phyloP scores from a whole-genome alignment of 1,284 basidiomycete species.

The Chiua sp. region DNA sequence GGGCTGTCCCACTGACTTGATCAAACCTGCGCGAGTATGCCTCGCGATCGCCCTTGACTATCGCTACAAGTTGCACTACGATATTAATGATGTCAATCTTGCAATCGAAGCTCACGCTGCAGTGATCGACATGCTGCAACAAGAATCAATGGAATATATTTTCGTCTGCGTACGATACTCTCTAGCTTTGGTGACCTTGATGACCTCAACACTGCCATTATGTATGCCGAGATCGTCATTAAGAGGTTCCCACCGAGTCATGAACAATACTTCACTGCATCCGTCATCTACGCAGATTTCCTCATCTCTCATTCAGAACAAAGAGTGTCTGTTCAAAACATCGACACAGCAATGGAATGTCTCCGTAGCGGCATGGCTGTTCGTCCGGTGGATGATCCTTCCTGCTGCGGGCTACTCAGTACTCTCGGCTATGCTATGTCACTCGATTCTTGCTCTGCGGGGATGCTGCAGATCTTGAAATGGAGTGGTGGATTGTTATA shows the following conservation, averaged over 20 bases:
- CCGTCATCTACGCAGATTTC: constrained; percentile 14
- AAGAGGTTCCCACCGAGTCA: constrained; percentile 11
- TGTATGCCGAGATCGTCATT: constrained; percentile 13
- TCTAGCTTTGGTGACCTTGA: constrained; percentile 5
- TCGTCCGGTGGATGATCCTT: constrained; percentile 3
- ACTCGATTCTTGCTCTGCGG: constrained; percentile 21
- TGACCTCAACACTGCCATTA: constrained; percentile 21
- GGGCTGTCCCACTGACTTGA: constrained; percentile 12
- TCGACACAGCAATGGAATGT: constrained; percentile 18
- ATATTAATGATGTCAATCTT: constrained; percentile 19
- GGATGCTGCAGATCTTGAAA: constrained; percentile 15
- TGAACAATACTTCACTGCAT: constrained; percentile 1
- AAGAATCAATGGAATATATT: constrained; percentile 9
- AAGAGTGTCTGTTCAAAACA: constrained; percentile 11
- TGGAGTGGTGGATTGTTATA: constrained; percentile 20
- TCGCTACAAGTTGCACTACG: constrained; percentile 10
- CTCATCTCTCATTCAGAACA: constrained; percentile 20
- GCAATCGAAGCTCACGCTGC: constrained; percentile 10
- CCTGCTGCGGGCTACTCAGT: constrained; percentile 3
- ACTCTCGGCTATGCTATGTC: constrained; percentile 14
- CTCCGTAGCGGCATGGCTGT: constrained; percentile 11
- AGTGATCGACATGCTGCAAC: constrained; percentile 14
- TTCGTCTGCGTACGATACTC: constrained; percentile 13
- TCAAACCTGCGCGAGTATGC: constrained; percentile 5
- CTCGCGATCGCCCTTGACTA: constrained; percentile 14